Evolutionary conservation across 2,329 filamentous ascomycete species (phyloP).

Genomic region (Aspergillus sergii): DNA sequence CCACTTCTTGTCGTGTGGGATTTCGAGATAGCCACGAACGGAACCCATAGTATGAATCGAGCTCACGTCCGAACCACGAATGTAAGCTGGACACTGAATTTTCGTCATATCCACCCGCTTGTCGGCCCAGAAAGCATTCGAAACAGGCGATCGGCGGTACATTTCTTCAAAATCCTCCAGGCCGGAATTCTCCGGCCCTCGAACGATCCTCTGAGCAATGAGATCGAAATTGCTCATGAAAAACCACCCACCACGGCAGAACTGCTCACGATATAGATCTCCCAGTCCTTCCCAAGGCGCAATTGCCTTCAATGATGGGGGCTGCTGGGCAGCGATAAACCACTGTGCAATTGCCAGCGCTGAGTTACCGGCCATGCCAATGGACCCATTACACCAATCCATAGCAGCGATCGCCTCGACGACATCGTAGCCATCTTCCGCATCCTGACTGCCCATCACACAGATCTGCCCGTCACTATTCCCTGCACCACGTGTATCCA

Average conservation of each 20-base stretch:
- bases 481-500: slow-evolving; percentile 38
- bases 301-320: slow-evolving; percentile 47
- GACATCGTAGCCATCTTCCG: slow-evolving; percentile 50
- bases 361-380: slow-evolving; percentile 51
- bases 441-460: slow-evolving; percentile 49
- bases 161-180: slow-evolving; percentile 49
- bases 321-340: slow-evolving; percentile 46
- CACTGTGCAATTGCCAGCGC: slow-evolving; percentile 47
- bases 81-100: slow-evolving; percentile 41
- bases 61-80: slow-evolving; percentile 36
- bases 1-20: slow-evolving; percentile 47
- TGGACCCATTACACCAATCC: slow-evolving; percentile 49
- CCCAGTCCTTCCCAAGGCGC: slow-evolving; percentile 51
- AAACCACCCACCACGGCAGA: slow-evolving; percentile 45
- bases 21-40: slow-evolving; percentile 42
- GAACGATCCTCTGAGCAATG: slow-evolving; percentile 43
- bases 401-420: slow-evolving; percentile 46
- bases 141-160: slow-evolving; percentile 38
- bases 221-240: slow-evolving; percentile 48
- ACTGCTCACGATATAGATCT: slow-evolving; percentile 53
- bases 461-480: slow-evolving; percentile 40
- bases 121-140: slow-evolving; percentile 43
- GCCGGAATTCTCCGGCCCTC: slow-evolving; percentile 27
- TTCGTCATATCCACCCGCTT: slow-evolving; percentile 41
- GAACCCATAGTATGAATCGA: slow-evolving; percentile 41